phyloP scores from a whole-genome alignment of 73 alveolate genomes.

The Paramecium sexaurelia region DNA sequence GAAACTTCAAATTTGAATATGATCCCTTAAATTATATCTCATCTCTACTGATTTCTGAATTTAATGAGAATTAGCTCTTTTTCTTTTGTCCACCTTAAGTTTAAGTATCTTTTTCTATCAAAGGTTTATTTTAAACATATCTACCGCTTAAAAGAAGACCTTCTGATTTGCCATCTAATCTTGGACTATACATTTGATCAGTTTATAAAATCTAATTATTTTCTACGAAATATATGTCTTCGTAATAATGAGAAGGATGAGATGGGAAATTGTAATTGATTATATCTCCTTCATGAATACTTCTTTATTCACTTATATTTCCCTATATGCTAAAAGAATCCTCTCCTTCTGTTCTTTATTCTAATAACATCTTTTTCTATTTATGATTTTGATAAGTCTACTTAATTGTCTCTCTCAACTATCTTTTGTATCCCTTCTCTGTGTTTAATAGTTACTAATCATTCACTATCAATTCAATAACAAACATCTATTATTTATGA shows the following conservation, averaged over 20 bases:
- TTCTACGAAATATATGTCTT: not conserved
- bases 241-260: slow-evolving; percentile 9
- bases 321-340: not conserved
- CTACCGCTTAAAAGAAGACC: not conserved
- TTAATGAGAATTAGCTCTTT: not conserved
- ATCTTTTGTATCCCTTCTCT: slow-evolving; percentile 9
- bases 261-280: not conserved
- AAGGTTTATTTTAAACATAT: not conserved
- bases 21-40: not conserved
- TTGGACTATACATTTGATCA: not conserved
- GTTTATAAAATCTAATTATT: not conserved
- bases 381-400: not conserved
- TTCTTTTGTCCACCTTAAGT: not conserved
- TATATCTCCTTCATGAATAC: not conserved
- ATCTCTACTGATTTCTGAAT: not conserved
- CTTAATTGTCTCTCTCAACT: slow-evolving; percentile 25
- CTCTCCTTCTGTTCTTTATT: not conserved
- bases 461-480: not conserved
- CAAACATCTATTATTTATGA: not conserved
- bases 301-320: not conserved
- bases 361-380: not conserved
- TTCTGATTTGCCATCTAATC: not conserved
- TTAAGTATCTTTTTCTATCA: not conserved
- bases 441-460: not conserved
- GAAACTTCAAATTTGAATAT: not conserved